Percentiles rank a stretch among this genome's conserved stretches.
phyloP scores from a whole-genome alignment of 371 early-diverging fungal species.

The Mucor saturninus region DNA sequence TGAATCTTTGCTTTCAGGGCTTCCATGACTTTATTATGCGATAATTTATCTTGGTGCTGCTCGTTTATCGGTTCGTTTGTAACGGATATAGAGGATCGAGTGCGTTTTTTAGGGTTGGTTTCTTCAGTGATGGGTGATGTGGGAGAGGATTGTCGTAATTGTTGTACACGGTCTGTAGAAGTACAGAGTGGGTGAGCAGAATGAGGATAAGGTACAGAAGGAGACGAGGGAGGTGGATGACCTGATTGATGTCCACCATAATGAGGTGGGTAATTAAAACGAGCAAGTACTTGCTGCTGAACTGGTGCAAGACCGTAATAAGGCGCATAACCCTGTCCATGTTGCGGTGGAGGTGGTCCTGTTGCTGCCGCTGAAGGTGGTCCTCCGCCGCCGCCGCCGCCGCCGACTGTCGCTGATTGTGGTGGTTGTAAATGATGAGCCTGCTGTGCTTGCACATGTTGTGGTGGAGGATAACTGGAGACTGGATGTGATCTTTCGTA shows the following conservation, averaged over 20 bases:
- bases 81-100: slow-evolving; percentile 20
- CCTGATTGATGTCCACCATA: slow-evolving; percentile 4
- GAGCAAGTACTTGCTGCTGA: slow-evolving; percentile 44
- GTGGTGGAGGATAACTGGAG: slow-evolving; percentile 7
- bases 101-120: slow-evolving; percentile 7
- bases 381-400: no score
- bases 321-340: slow-evolving; percentile 2
- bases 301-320: slow-evolving; percentile 39
- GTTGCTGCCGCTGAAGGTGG: slow-evolving; percentile 5
- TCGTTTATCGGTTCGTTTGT: neutral
- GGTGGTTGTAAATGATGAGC: slow-evolving; percentile 6
- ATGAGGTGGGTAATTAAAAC: slow-evolving; percentile 27
- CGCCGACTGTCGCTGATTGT: neutral
- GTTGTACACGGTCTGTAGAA: slow-evolving; percentile 12
- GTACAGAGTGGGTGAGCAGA: slow-evolving; percentile 48
- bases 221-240: slow-evolving; percentile 25
- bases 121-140: slow-evolving; percentile 13
- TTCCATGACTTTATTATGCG: slow-evolving; percentile 44
- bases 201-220: slow-evolving; percentile 41
- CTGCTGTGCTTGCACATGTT: neutral
- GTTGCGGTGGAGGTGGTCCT: neutral
- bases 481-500: slow-evolving; percentile 13
- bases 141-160: slow-evolving; percentile 14
- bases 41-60: slow-evolving; percentile 23
- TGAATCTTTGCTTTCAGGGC: slow-evolving; percentile 45